Evolutionary conservation across 2,329 filamentous ascomycete species (phyloP).

Genomic region (Dothideomycetes sp.): DNA sequence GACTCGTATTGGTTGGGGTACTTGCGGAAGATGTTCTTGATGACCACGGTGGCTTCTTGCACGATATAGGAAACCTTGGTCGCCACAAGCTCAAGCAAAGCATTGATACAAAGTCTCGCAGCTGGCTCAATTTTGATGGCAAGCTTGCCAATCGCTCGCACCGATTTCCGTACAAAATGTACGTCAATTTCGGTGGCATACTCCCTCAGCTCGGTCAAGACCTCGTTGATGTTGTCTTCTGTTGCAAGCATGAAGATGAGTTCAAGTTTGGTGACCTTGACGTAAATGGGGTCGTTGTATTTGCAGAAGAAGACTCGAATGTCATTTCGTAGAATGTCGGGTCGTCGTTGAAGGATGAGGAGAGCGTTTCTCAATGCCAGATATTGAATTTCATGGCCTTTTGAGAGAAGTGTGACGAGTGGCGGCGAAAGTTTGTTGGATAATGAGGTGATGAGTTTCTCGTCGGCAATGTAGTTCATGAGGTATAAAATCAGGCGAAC

Average conservation of each 20-base stretch:
- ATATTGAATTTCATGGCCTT: slow-evolving; percentile 97
- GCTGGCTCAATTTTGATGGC: slow-evolving; percentile 98
- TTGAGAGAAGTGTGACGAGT: slow-evolving; percentile 85
- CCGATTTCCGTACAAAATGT: slow-evolving; percentile 95
- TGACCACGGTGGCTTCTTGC: slow-evolving; percentile 96
- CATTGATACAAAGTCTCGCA: slow-evolving; percentile 80
- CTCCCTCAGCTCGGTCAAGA: slow-evolving; percentile 85
- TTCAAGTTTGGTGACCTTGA: slow-evolving; percentile 97
- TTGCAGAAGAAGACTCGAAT: slow-evolving; percentile 99
- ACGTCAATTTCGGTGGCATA: slow-evolving; percentile 95
- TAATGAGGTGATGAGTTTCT: slow-evolving; percentile 75
- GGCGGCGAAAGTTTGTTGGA: slow-evolving; percentile 92
- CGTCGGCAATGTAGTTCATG: slow-evolving; percentile 95
- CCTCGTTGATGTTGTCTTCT: slow-evolving; percentile 90
- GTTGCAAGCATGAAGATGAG: slow-evolving; percentile 98
- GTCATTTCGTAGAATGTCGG: slow-evolving; percentile 89
- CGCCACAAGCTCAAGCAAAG: slow-evolving; percentile 81
- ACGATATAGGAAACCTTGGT: slow-evolving; percentile 99
- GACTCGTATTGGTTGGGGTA: slow-evolving; percentile 98
- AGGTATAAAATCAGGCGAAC: slow-evolving; percentile 94
- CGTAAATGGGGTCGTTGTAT: slow-evolving; percentile 98
- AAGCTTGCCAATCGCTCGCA: slow-evolving; percentile 92
- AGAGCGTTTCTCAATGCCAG: slow-evolving; percentile 87
- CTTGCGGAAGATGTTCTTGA: slow-evolving; percentile 97
- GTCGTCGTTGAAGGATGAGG: slow-evolving; percentile 81